Evolutionary conservation across 2,329 filamentous ascomycete genomes (phyloP).

Genomic region (Microdochium trichocladiopsis): DNA sequence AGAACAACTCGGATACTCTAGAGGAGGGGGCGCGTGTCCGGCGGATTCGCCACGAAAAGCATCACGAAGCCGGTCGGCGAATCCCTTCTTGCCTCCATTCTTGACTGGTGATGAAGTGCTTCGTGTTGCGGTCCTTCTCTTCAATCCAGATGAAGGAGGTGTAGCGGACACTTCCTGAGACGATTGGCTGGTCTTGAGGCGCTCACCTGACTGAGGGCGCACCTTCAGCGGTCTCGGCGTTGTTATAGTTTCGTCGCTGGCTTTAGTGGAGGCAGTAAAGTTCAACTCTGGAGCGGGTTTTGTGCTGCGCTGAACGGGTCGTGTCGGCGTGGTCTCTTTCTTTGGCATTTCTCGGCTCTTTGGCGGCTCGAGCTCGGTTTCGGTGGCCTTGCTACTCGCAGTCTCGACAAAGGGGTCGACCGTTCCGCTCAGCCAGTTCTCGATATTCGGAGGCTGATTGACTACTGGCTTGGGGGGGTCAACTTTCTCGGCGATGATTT

Average conservation of each 20-base stretch:
- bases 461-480: slow-evolving; percentile 42
- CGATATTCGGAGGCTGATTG: slow-evolving; percentile 57
- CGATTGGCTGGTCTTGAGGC: slow-evolving; percentile 12
- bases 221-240: not conserved
- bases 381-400: slow-evolving; percentile 5
- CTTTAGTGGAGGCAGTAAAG: not conserved
- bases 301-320: not conserved
- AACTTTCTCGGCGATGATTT: slow-evolving; percentile 54
- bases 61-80: slow-evolving; percentile 52
- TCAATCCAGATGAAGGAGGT: slow-evolving; percentile 32
- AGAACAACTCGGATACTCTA: slow-evolving; percentile 41
- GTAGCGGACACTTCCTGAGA: slow-evolving; percentile 23
- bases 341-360: slow-evolving; percentile 12
- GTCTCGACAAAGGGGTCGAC: slow-evolving; percentile 55
- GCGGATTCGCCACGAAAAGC: slow-evolving; percentile 57
- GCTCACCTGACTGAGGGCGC: slow-evolving; percentile 14
- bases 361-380: slow-evolving; percentile 9
- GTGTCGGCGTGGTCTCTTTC: slow-evolving; percentile 9
- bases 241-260: not conserved
- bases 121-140: slow-evolving; percentile 49
- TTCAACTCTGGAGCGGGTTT: not conserved
- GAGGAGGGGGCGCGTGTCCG: slow-evolving; percentile 34
- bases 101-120: slow-evolving; percentile 41
- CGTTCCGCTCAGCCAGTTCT: slow-evolving; percentile 57
- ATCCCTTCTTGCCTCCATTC: slow-evolving; percentile 36